A percentile compares a stretch with the other conserved stretches of the same genome.
phyloP scores from a whole-genome alignment of 805 yeast genomes.

The Barnettozyma siamensis region DNA sequence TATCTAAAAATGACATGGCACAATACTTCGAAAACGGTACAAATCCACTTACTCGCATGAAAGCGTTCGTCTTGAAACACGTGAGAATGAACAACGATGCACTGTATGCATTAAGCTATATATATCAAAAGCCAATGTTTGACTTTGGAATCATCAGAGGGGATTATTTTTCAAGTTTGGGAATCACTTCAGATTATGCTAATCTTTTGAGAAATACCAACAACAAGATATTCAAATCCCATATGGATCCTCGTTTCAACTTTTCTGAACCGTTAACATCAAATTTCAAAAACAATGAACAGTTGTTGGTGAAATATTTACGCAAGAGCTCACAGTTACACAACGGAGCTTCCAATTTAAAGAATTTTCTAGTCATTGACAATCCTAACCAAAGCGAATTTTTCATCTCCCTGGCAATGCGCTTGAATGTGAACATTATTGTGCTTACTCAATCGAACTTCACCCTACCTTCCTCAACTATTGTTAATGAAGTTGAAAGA shows the following conservation, averaged over 20 bases:
- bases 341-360: constrained; percentile 5
- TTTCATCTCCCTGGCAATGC: constrained; percentile 16
- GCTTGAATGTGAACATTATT: constrained; percentile 16
- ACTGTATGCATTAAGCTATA: constrained; percentile 2
- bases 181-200: constrained; percentile 9
- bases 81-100: constrained; percentile 8
- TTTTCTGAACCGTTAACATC: constrained; percentile 13
- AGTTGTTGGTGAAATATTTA: constrained; percentile 10
- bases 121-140: constrained; percentile 4
- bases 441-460: constrained; percentile 16
- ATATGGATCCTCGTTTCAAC: constrained; percentile 7
- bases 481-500: constrained; percentile 9
- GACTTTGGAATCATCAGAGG: constrained; percentile 22
- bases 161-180: constrained; percentile 16
- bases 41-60: constrained; percentile 1
- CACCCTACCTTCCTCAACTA: constrained; percentile 15
- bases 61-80: constrained; percentile 7
- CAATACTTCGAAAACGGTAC: constrained; percentile 9
- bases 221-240: constrained; percentile 10
- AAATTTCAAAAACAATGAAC: constrained; percentile 9
- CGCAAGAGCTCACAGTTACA: constrained; percentile 8
- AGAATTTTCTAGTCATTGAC: constrained; percentile 19
- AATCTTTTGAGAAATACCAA: constrained; percentile 9
- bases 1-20: constrained; percentile 11
- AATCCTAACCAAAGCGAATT: constrained; percentile 19